Evolutionary conservation across 1,284 basidiomycete species (phyloP), one percentile per base, ranked within the genome.

Genomic region (Cronartium quercuum): DNA sequence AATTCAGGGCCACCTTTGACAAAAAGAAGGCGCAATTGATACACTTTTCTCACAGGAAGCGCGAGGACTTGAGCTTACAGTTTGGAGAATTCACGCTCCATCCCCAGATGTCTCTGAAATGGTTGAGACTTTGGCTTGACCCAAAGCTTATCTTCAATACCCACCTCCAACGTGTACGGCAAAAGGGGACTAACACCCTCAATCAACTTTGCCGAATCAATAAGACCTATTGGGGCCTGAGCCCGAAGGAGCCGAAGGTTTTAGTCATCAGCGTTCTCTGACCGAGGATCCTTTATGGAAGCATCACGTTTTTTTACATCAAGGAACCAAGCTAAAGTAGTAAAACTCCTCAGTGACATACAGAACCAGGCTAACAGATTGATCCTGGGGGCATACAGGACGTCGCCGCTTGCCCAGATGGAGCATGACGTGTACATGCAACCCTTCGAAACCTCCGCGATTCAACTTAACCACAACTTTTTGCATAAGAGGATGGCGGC

Each of bases 1-100:
- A 29, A 35, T 29, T 13, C 12, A 42, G 68, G n/a, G 68, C 57
- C 21, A 61, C 62, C 42, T 60, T 68, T 60, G 66, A 68, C 21
- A 21, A 55, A 40, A 57, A 68, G 40, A 68, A 68, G n/a, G 21
- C 51, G 12, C 18, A 40, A 5, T n/a, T 68, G 9, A 68, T 68
- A 55, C 44, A 18, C 18, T 66, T 66, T 42, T 21, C 65, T 2
- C 38, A 34, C n/a, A 42, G 51, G 34, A 66, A 34, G 35, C 24
- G 35, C 21, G 35, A 13, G 21, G 15, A 61, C 24, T 13, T 15
- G 35, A 37, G 13, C 15, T 13, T 37, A 24, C 18, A 18, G 35
- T 61, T 61, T 61, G 58, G 58, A 37, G 24, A 61, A 61, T 15
- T 13, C 15, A 24, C 35, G 35, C 24, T 61, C 6, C 21, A 15